Conservation (phyloP, 805 yeast species). For the Scheffersomyces coipomensis region DNA sequence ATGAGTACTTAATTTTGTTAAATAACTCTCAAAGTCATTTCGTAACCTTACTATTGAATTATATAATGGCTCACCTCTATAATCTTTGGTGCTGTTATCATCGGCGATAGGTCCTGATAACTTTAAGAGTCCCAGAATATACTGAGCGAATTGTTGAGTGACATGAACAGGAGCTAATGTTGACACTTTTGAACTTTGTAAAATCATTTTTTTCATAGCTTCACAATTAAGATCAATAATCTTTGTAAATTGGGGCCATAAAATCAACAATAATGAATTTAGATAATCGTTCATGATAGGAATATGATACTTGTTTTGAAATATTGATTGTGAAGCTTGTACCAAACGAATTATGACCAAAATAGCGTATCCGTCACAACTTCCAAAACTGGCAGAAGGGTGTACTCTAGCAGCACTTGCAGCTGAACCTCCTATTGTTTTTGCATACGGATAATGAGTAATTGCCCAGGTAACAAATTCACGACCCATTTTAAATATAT, state of each 20-base stretch:
- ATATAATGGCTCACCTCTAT: slow-evolving; percentile 66
- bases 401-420: slow-evolving; percentile 3
- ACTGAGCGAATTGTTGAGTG: slow-evolving; percentile 77
- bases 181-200: slow-evolving; percentile 22
- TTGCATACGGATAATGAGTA: slow-evolving; percentile 33
- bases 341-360: slow-evolving; percentile 70
- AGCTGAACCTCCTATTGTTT: slow-evolving; percentile 30
- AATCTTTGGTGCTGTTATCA: slow-evolving; percentile 13
- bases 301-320: slow-evolving; percentile 63
- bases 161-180: slow-evolving; percentile 49
- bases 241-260: slow-evolving; percentile 87
- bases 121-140: slow-evolving; percentile 67
- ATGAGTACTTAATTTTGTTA: slow-evolving; percentile 65
- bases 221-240: slow-evolving; percentile 78
- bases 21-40: slow-evolving; percentile 73
- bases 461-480: slow-evolving; percentile 42
- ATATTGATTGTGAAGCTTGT: slow-evolving; percentile 60
- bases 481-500: slow-evolving; percentile 40
- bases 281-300: slow-evolving; percentile 73
- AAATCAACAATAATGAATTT: slow-evolving; percentile 57
- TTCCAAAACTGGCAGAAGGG: slow-evolving; percentile 27
- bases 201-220: slow-evolving; percentile 54
- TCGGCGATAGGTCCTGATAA: slow-evolving; percentile 26
- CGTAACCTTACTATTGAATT: slow-evolving; percentile 67
- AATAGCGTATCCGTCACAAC: slow-evolving; percentile 76